phyloP scores from a whole-genome alignment of 768 basidiomycete genomes.

The Russula sp. region DNA sequence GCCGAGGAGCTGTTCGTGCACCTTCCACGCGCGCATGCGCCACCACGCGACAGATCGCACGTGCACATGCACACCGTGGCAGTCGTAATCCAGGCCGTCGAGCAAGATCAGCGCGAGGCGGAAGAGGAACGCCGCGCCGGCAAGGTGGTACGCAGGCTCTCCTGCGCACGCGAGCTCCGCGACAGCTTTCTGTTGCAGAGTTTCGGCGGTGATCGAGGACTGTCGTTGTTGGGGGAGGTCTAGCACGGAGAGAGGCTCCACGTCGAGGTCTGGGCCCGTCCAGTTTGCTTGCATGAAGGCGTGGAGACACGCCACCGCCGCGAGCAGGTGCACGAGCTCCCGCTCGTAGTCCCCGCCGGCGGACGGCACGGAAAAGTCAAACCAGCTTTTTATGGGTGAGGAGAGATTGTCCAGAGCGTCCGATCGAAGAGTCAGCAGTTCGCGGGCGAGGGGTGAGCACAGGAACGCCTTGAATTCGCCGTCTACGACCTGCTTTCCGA shows the following conservation, averaged over 20 bases:
- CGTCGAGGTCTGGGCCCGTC: conserved; percentile 84
- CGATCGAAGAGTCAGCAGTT: conserved; percentile 33
- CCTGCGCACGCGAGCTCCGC: conserved; percentile 77
- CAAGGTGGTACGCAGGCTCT: conserved; percentile 94
- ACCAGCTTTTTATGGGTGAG: conserved; percentile 35
- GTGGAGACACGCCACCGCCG: conserved; percentile 79
- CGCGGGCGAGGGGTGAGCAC: conserved; percentile 33
- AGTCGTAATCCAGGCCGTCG: conserved; percentile 15
- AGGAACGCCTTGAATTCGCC: conserved; percentile 53
- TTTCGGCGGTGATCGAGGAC: conserved; percentile 34
- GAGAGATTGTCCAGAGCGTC: conserved; percentile 28
- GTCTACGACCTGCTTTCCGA: conserved; percentile 52
- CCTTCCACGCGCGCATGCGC: conserved; percentile 63
- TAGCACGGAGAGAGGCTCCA: conserved; percentile 41
- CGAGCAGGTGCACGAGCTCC: conserved; percentile 52
- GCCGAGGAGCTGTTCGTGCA: conserved; percentile 81
- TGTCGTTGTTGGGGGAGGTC: conserved; percentile 28
- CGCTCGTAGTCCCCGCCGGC: conserved; percentile 35
- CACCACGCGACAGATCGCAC: conserved; percentile 63
- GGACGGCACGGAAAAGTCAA: conserved; percentile 31
- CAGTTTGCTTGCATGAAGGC: conserved; percentile 92
- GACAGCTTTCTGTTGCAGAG: conserved; percentile 60
- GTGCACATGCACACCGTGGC: conserved; percentile 25
- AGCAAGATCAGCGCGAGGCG: conserved; percentile 71
- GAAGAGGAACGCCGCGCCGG: conserved; percentile 60